Base-by-base conservation (phyloP, 2,329 filamentous ascomycete genomes). In the Ophidiomyces ophidiicola region DNA sequence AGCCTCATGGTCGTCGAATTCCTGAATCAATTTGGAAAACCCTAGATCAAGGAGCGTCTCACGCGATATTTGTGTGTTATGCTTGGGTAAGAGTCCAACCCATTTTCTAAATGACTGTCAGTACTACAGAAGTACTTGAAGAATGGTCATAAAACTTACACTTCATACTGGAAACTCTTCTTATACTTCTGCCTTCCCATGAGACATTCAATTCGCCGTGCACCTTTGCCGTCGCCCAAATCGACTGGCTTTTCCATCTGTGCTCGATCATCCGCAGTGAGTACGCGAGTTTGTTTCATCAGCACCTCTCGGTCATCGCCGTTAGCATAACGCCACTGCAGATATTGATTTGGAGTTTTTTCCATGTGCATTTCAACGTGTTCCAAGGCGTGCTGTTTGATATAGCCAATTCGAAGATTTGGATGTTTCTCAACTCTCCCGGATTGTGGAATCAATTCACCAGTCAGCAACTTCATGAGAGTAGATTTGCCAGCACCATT, bases 361-460 rank as follows among this genome's bases (percentile, higher is more conserved):
- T 98, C 90, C 51, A 96, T 70, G 58, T 98, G 90, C 88, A 94
- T 94, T 67, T 98, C 88, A 7, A 98, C 90, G 75, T 98, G 90
- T 70, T 98, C 90, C 8, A 98, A 73, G 31, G 90, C 90, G 63
- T 98, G 90, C 69, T 98, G 90, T 70, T 96, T 96, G 69, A 98
- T 96, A 70, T 98, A 98, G 39, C 90, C 90, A 53, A 98, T 94
- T 71, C 90, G 87, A 56, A 98, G 67, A 62, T 98, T 98, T 50
- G 90, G 90, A 61, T 98, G 90, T 71, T 96, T 96, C 71, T 96
- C 87, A 17, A 98, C 90, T 58, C 78, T 84, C 47, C 90, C 90
- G 14, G 65, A 64, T 46, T 81, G 81, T 11, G 84, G 90, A 49
- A 94, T 80, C 14, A 79, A 76, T 62, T 96, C 90, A 50, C 88